Conservation (phyloP, 176 grass and related monocot species). For the Echinochloa phyllopogon region DNA sequence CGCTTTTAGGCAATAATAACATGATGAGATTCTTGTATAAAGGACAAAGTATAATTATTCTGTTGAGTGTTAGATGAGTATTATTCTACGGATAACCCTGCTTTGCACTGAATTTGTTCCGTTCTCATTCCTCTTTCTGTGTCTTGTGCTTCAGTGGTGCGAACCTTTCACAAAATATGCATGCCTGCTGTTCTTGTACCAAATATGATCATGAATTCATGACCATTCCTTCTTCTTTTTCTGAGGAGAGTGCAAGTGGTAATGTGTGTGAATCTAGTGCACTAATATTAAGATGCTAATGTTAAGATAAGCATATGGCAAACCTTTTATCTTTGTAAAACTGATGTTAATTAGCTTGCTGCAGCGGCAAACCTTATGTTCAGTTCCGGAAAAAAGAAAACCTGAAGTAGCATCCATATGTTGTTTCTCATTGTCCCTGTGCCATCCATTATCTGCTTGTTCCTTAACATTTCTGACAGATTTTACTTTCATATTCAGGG, state of each 20-base stretch:
- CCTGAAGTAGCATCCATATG: not conserved
- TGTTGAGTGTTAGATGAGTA: not conserved
- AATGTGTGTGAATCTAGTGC: not conserved
- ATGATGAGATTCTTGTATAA: not conserved
- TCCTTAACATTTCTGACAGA: not conserved
- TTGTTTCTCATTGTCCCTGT: not conserved
- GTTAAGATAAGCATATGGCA: too few species aligned
- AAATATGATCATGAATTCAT: not conserved
- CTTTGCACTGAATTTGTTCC: not conserved
- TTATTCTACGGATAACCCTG: not conserved
- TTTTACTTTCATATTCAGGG: slow-evolving; percentile 46
- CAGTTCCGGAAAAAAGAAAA: not conserved
- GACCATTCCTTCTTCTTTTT: not conserved
- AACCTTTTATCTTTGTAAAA: slow-evolving; percentile 1
- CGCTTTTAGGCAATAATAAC: not conserved
- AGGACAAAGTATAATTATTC: not conserved
- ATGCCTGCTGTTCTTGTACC: not conserved
- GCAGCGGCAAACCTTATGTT: not conserved
- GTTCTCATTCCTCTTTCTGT: not conserved
- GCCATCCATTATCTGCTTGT: not conserved
- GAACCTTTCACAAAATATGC: not conserved
- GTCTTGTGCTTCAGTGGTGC: not conserved
- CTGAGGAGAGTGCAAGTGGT: not conserved
- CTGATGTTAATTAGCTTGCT: not conserved
- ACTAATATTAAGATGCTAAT: not conserved